Evolutionary conservation across 495 filamentous ascomycete genomes (phyloP).

Genomic region (Choiromyces venosus): DNA sequence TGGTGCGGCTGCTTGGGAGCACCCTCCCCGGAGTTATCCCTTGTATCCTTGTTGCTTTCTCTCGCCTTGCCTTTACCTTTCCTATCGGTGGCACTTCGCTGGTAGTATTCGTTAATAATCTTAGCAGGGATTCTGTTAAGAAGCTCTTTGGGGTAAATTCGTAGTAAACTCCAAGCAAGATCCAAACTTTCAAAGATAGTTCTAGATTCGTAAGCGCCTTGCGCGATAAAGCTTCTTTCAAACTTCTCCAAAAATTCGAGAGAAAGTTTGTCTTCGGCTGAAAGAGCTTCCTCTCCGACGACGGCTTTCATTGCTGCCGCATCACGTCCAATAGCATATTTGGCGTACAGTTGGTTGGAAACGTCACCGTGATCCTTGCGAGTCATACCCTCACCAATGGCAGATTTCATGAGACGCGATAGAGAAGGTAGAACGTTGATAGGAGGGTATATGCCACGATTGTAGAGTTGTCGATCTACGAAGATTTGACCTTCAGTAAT

Average conservation of each 20-base stretch:
- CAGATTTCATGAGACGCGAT: conserved; percentile 99
- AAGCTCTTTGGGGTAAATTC: conserved; percentile 94
- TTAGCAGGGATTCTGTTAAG: conserved; percentile 90
- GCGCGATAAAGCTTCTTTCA: conserved; percentile 84
- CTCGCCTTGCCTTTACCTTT: conserved; percentile 56
- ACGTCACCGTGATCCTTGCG: conserved; percentile 96
- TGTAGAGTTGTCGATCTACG: conserved; percentile 88
- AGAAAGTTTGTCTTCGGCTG: conserved; percentile 91
- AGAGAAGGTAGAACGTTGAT: conserved; percentile 99
- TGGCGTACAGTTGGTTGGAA: conserved; percentile 98
- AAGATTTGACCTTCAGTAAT: conserved; percentile 99
- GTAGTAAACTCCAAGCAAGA: conserved; percentile 88
- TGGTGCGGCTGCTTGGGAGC: conserved; percentile 49
- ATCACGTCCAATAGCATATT: conserved; percentile 98
- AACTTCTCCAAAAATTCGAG: conserved; percentile 99
- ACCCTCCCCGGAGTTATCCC: conserved; percentile 59
- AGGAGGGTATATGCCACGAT: conserved; percentile 94
- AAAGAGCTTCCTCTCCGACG: conserved; percentile 94
- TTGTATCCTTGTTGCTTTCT: conserved; percentile 60
- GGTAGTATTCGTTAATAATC: conserved; percentile 87
- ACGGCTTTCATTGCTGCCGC: conserved; percentile 99
- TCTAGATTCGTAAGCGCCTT: conserved; percentile 85
- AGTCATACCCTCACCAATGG: conserved; percentile 93
- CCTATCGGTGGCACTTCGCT: conserved; percentile 58
- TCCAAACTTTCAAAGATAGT: conserved; percentile 89